These are phyloP conservation scores for Keqinozyma sinolaborantium DNA, from an alignment of 1,139 yeast species.

Conservation along the genomic window DNA sequence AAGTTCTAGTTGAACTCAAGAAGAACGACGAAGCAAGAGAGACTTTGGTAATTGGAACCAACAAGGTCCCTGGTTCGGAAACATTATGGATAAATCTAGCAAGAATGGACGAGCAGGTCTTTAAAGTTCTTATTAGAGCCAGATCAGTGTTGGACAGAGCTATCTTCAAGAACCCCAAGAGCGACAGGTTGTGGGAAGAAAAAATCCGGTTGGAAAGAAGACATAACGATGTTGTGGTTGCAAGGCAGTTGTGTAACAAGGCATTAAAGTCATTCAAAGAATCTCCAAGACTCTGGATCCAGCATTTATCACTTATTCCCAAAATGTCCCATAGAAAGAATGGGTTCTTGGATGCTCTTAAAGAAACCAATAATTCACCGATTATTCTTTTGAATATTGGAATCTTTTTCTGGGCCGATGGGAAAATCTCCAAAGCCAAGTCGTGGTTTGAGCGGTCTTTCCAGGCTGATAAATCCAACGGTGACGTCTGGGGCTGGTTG, in stretches of 20 bases:
- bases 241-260: slow-evolving; percentile 51
- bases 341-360: slow-evolving; percentile 69
- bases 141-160: slow-evolving; percentile 75
- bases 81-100: slow-evolving; percentile 60
- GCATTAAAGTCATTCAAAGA: slow-evolving; percentile 61
- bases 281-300: slow-evolving; percentile 63
- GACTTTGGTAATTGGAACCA: slow-evolving; percentile 46
- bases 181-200: slow-evolving; percentile 54
- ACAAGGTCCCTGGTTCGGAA: slow-evolving; percentile 38
- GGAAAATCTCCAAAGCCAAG: slow-evolving; percentile 60
- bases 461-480: slow-evolving; percentile 48
- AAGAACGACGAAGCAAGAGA: slow-evolving; percentile 42
- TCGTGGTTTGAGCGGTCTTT: slow-evolving; percentile 77
- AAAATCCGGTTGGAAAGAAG: slow-evolving; percentile 57
- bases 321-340: slow-evolving; percentile 58
- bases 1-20: slow-evolving; percentile 34
- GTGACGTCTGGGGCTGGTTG: slow-evolving; percentile 79
- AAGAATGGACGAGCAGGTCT: slow-evolving; percentile 38
- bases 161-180: slow-evolving; percentile 45
- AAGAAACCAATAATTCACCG: slow-evolving; percentile 59
- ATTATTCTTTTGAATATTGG: slow-evolving; percentile 64
- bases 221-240: slow-evolving; percentile 48
- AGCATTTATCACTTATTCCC: slow-evolving; percentile 48
- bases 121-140: slow-evolving; percentile 51
- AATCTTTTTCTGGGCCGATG: slow-evolving; percentile 62